Base-by-base conservation (phyloP, 441 rosid genomes). In the Bruguiera hainesii region DNA sequence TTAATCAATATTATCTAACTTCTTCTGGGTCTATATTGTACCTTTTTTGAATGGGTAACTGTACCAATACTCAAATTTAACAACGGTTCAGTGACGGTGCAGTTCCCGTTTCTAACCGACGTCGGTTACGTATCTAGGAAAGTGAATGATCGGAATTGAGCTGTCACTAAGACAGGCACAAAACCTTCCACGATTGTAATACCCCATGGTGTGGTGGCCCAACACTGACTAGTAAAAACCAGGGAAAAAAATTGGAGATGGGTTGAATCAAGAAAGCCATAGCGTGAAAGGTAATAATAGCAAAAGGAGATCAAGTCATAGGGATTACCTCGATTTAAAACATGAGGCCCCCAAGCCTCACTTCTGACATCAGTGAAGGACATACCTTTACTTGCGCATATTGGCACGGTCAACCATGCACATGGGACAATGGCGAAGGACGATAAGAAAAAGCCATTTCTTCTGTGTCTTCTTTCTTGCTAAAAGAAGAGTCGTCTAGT, bases 211-310 rank as follows among this genome's bases (percentile, higher is more conserved):
- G 56, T 29, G 42, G 58, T 57, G 56, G 59, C 25, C 58, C 11
- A 39, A 71, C 48, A 65, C 52, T 26, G 55, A 37, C 21, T 58
- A 19, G 49, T 2, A 26, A 59, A 23, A 61, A 49, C 33, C 31
- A 46, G 53, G 15, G 28, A 7, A 49, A 7, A 49, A 28, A 29
- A 7, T 13, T 20, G n/a, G 26, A 15, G 16, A 21, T 19, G 55
- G 19, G 64, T 25, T 15, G 50, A 61, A 49, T 15, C 10, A 56
- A 50, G 28, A 66, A 37, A 51, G 67, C 52, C 65, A 25, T 33
- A 67, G 67, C 67, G 66, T 37, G 46, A 59, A 67, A 55, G 55
- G 52, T 23, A 75, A 75, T 33, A 35, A 65, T 46, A 30, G 57
- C 31, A 61, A 37, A 28, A 21, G 15, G 25, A 11, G 25, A 53